Base-by-base conservation (phyloP, 2,329 filamentous ascomycete species). In the Fusarium newnesense region DNA sequence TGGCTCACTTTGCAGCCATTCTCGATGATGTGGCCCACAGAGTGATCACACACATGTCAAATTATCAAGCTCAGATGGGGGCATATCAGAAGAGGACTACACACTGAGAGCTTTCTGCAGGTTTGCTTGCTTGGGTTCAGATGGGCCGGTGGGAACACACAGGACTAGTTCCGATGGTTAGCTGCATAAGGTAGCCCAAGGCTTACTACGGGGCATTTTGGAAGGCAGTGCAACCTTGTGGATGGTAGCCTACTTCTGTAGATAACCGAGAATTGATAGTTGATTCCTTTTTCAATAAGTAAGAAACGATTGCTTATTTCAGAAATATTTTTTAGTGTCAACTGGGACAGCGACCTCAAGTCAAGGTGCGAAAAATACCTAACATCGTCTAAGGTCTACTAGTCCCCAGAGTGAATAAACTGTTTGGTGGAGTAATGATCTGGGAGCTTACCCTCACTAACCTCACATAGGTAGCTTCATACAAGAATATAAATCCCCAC, bases 201-300 rank as follows among this genome's bases (percentile, higher is more conserved):
- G 70, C 70, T 54, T 19, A 64, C 44, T 24, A 30, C 42, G 24
- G 62, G 70, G 70, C 62, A 54, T 58, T 66, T 50, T 49, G 21
- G 46, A 54, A 47, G 63, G 32, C 53, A 44, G 30, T 67, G 30
- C 59, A 74, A 56, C 36, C 39, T 28, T 24, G 34, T 26, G 16
- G 18, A 49, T 44, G 24, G 19, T 8, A 26, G 28, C 19, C 9
- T 43, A 13, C 40, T 36, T 58, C 32, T 43, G 16, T 18, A 19
- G 5, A 12, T 28, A 28, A 18, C 18, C 24, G 28, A 61, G 9
- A 39, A 54, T 57, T 19, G 30, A 34, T 7, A 36, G 11, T 28
- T 18, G 10, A 37, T 6, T 21, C 24, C 19, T 32, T 13, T 28
- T 15, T 21, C 12, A 24, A 37, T 19, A 24, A 36, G 7, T 19